phyloP scores from a whole-genome alignment of 768 basidiomycete genomes.

The Daedaleopsis nitida region DNA sequence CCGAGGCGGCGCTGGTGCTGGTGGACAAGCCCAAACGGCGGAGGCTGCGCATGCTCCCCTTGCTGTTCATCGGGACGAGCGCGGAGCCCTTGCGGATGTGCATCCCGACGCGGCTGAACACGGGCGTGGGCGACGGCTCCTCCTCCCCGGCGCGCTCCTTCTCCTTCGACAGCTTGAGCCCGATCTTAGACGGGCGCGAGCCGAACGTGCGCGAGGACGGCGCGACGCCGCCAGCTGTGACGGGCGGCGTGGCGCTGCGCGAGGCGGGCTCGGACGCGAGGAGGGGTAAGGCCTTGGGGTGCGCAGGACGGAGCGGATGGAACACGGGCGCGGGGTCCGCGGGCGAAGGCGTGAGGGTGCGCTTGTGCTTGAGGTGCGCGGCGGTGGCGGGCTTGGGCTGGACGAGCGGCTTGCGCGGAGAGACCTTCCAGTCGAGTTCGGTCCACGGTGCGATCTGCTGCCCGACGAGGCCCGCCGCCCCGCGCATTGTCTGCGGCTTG shows the following conservation, averaged over 20 bases:
- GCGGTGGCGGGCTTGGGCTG: constrained; percentile 28
- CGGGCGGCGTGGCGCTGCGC: constrained; percentile 29
- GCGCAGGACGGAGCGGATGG: constrained; percentile 56
- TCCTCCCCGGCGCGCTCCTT: constrained; percentile 24
- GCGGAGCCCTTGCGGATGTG: constrained; percentile 30
- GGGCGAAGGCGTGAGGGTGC: constrained; percentile 59
- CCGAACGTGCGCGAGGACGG: constrained; percentile 46
- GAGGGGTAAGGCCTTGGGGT: constrained; percentile 27
- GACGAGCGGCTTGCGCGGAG: constrained; percentile 38
- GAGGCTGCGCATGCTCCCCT: constrained; percentile 23
- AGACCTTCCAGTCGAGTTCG: constrained; percentile 42
- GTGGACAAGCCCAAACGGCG: constrained; percentile 32
- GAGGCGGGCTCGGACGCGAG: constrained; percentile 29
- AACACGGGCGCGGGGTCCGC: constrained; percentile 62
- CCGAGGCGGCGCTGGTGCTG: too few relatives aligned
- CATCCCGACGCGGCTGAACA: constrained; percentile 33
- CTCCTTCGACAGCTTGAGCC: constrained; percentile 16
- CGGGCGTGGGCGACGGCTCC: constrained; percentile 34
- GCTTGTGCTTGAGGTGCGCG: constrained; percentile 45
- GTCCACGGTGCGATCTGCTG: constrained; percentile 70
- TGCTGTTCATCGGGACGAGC: constrained; percentile 21
- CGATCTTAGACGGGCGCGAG: constrained; percentile 34
- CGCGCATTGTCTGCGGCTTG: constrained; percentile 5
- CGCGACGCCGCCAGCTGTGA: constrained; percentile 29
- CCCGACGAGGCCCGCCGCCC: constrained; percentile 32